Conservation (phyloP, 164 flowering plant genomes). For the Vitis amurensis region DNA sequence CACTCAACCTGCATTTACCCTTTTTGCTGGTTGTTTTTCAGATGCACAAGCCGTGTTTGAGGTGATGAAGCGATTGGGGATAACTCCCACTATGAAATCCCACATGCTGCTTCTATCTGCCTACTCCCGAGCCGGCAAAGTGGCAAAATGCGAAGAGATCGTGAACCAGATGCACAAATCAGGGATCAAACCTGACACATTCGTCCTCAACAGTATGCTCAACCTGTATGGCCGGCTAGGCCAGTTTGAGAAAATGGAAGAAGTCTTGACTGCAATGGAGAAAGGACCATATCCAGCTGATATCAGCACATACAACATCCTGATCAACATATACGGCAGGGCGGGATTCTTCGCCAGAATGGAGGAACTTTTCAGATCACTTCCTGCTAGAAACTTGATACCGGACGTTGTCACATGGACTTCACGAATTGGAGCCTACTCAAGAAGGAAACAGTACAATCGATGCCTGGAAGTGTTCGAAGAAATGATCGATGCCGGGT, state of each 20-base stretch:
- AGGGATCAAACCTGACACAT: slow-evolving; percentile 79
- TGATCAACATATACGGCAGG: slow-evolving; percentile 73
- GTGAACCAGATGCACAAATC: slow-evolving; percentile 62
- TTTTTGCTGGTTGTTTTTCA: slow-evolving; percentile 12
- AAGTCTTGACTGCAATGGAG: slow-evolving; percentile 58
- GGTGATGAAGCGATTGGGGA: slow-evolving; percentile 65
- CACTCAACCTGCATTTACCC: background rate
- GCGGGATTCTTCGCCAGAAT: slow-evolving; percentile 73
- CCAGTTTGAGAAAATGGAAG: slow-evolving; percentile 78
- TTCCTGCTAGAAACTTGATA: slow-evolving; percentile 48
- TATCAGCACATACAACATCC: slow-evolving; percentile 82
- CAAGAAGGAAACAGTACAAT: slow-evolving; percentile 70
- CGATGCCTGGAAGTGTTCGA: slow-evolving; percentile 83
- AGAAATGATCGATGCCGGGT: slow-evolving; percentile 86
- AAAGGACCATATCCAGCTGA: slow-evolving; percentile 52
- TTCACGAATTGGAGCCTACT: slow-evolving; percentile 75
- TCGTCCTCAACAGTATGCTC: slow-evolving; percentile 75
- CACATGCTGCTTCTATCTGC: slow-evolving; percentile 84
- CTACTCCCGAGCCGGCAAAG: slow-evolving; percentile 57
- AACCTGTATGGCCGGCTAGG: slow-evolving; percentile 77
- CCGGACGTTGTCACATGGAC: slow-evolving; percentile 94
- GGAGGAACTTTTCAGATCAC: slow-evolving; percentile 61
- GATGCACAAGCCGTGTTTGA: slow-evolving; percentile 74
- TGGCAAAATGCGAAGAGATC: slow-evolving; percentile 72
- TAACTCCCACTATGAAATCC: slow-evolving; percentile 88